These are phyloP conservation scores for Rhodomyrtus tomentosa DNA, from an alignment of 345 rosid genomes.

Conservation along the genomic window DNA sequence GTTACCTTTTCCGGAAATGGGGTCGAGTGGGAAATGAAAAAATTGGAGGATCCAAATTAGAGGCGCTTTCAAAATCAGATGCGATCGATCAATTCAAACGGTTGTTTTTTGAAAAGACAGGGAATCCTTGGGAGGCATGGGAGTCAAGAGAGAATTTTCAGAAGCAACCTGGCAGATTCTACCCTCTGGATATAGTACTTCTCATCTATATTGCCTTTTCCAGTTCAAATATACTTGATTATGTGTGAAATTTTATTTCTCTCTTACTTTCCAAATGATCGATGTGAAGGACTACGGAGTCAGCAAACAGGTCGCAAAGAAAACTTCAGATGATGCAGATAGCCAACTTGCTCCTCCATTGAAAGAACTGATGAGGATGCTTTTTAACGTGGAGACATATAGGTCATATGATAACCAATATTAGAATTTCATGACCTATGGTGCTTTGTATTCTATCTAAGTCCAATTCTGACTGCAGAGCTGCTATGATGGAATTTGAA, in stretches of 20 bases:
- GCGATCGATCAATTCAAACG: slow-evolving; percentile 26
- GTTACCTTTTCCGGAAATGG: slow-evolving; percentile 88
- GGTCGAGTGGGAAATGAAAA: slow-evolving; percentile 87
- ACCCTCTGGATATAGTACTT: slow-evolving; percentile 83
- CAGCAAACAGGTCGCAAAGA: slow-evolving; percentile 43
- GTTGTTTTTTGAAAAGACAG: slow-evolving; percentile 64
- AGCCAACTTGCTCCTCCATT: slow-evolving; percentile 66
- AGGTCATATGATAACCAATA: slow-evolving; percentile 22
- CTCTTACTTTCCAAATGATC: not conserved
- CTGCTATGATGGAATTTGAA: slow-evolving; percentile 97
- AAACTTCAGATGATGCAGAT: slow-evolving; percentile 19
- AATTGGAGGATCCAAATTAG: slow-evolving; percentile 77
- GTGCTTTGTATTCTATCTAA: slow-evolving; percentile 1
- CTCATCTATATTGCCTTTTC: not conserved
- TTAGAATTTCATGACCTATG: not conserved
- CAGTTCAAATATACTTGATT: not conserved
- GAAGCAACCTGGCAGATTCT: slow-evolving; percentile 83
- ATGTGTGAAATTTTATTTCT: not conserved
- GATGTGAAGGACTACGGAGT: slow-evolving; percentile 81
- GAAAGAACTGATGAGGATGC: slow-evolving; percentile 75
- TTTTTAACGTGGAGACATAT: slow-evolving; percentile 88
- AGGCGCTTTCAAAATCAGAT: slow-evolving; percentile 65
- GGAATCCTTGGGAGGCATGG: slow-evolving; percentile 91
- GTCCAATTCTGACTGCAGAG: slow-evolving; percentile 32
- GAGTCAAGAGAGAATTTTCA: slow-evolving; percentile 60